Base-by-base conservation (phyloP, 108 stramenopile genomes). In the Asterionellopsis glacialis region DNA sequence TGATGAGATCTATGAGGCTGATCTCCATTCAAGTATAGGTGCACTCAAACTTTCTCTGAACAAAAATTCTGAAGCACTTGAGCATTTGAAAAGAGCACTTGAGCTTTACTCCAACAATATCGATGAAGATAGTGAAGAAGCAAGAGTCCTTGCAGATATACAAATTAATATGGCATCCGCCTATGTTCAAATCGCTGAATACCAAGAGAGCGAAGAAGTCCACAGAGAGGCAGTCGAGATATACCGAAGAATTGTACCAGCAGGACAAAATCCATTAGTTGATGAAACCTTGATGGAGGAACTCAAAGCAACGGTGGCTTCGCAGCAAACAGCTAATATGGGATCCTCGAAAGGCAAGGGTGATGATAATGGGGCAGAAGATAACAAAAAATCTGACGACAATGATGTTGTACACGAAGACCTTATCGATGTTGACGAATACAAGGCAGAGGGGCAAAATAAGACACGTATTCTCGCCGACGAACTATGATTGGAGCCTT, bases 21-120 rank as follows among this genome's bases (percentile, higher is more conserved):
- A 68, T 43, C 52, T 68, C 23, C 67, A 68, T 59, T 26, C 58
- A 12, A 51, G 45, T 6, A 25, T 68, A 22, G 67, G 67, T 41
- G 48, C 59, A 4, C 23, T 68, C 9, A 45, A 50, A 19, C 21
- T 68, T 41, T 9, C 59, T 13, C 16, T 21, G 1, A 45, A 54
- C 27, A 59, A 68, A 27, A 15, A 28, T 14, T 13, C 38, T 19
- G 18, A 38, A 25, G 65, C 65, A 10, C 25, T 57, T 13, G 27
- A 49, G 21, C 65, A 66, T 33, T 56, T 66, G 22, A 26, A 23
- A 22, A 26, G 45, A 57, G 65, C 65, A 22, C 6, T 66, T 1
- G 27, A 48, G 7, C 45, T 38, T 10, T 66, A 66, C 47, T 33
- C 33, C 33, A 33, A 33, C 33, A 33, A 33, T 33, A 7, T 33